Evolutionary conservation across 2,329 filamentous ascomycete genomes (phyloP).

Genomic region (Colletotrichum echinochloae): DNA sequence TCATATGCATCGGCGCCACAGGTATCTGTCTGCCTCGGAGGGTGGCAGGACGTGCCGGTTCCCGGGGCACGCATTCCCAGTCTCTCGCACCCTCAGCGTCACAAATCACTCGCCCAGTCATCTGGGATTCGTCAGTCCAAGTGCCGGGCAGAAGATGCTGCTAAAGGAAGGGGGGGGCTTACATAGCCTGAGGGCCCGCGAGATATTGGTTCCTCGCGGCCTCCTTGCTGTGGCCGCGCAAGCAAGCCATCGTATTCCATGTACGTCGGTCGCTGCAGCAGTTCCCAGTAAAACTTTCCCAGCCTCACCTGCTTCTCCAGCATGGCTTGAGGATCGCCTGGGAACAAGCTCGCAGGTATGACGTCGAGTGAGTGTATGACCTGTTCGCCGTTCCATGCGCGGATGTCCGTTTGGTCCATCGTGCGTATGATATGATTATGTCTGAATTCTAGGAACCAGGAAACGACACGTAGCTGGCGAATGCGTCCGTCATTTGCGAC

Average conservation of each 20-base stretch:
- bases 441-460: conserved; percentile 57
- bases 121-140: conserved; percentile 41
- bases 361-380: conserved; percentile 55
- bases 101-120: conserved; percentile 57
- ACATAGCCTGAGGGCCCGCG: conserved; percentile 50
- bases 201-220: conserved; percentile 11
- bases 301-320: conserved; percentile 54
- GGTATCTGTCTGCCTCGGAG: neutral
- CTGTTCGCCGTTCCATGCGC: conserved; percentile 58
- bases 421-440: conserved; percentile 51
- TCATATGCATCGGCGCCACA: conserved; percentile 3
- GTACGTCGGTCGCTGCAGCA: conserved; percentile 58
- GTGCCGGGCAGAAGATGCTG: no score
- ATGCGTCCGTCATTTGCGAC: neutral
- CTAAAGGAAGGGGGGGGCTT: neutral
- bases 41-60: conserved; percentile 29
- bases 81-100: conserved; percentile 57
- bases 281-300: conserved; percentile 61
- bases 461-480: conserved; percentile 45
- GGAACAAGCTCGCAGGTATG: conserved; percentile 58
- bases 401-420: conserved; percentile 53
- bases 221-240: conserved; percentile 46
- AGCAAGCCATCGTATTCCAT: conserved; percentile 60
- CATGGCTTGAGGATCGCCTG: conserved; percentile 51
- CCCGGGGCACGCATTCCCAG: conserved; percentile 48